These are phyloP conservation scores for Nissolia schottii DNA, from an alignment of 306 rosid species.

Conservation along the genomic window DNA sequence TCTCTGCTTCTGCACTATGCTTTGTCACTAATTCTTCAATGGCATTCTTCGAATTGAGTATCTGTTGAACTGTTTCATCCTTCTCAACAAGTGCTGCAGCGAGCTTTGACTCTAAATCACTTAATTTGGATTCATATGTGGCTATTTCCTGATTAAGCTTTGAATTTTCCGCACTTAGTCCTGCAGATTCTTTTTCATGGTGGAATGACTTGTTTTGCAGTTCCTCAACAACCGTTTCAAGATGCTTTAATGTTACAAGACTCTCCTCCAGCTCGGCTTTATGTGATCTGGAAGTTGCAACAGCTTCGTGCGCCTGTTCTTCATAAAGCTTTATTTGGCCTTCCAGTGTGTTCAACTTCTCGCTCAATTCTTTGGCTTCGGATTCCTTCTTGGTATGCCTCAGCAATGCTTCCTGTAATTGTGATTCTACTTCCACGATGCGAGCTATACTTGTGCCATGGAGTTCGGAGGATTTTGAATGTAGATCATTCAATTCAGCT, in stretches of 20 bases:
- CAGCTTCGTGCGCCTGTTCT: conserved; percentile 49
- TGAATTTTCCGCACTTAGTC: conserved; percentile 48
- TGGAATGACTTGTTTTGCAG: conserved; percentile 50
- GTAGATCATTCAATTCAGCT: conserved; percentile 60
- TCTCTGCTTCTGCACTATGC: conserved; percentile 61
- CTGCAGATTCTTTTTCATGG: conserved; percentile 55
- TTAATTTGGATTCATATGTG: conserved; percentile 46
- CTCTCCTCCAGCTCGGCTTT: conserved; percentile 57
- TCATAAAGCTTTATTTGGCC: conserved; percentile 47
- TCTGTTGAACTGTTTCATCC: conserved; percentile 51
- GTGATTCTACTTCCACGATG: conserved; percentile 47
- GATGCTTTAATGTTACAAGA: conserved; percentile 51
- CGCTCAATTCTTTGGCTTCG: conserved; percentile 70
- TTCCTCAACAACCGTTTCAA: conserved; percentile 64
- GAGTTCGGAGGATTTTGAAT: conserved; percentile 60
- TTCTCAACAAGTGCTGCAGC: conserved; percentile 48
- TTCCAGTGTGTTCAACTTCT: conserved; percentile 51
- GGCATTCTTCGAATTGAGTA: conserved; percentile 39
- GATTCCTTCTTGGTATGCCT: conserved; percentile 56
- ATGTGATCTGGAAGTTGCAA: conserved; percentile 34
- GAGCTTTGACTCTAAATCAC: conserved; percentile 51
- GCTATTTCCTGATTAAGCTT: conserved; percentile 63
- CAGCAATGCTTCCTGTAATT: conserved; percentile 56
- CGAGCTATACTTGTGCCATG: conserved; percentile 49
- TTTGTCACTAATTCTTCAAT: conserved; percentile 49